Base-by-base conservation (phyloP, 768 basidiomycete genomes). In the Cystofilobasidium capitatum region DNA sequence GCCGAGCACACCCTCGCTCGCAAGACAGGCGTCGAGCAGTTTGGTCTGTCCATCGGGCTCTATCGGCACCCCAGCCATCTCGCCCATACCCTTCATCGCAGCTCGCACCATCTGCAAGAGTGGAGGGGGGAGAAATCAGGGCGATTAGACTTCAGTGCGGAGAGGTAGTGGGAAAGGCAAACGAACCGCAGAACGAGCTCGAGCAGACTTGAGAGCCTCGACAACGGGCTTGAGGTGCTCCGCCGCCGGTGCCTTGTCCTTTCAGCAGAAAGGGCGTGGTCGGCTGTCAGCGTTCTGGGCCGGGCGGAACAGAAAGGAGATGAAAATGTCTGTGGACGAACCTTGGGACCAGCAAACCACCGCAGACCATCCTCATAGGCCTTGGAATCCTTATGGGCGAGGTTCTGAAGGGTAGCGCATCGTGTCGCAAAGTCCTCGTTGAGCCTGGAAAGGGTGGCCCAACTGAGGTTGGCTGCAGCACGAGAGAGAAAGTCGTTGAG, bases 41-140 rank as follows among this genome's bases (percentile, higher is more conserved):
- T 79, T 76, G 0, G 91, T 93, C 77, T 99, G 96, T 75, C 88
- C 85, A 4, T 81, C 77, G 1, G 96, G 96, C 76, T 99, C 96
- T 69, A 99, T 93, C 22, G 89, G 87, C 7, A 93, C 91, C 22
- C 80, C 83, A 0, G 88, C 83, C 3, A 81, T 77, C 9, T 78
- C 77, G 29, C 94, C 91, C 91, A 98, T 93, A 67, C 82, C 78
- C 66, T 86, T 85, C 88, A 97, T 93, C 64, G 84, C 82, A 22
- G 73, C 76, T 24, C 94, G 88, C 51, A 92, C 88, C 58, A 79
- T 81, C 90, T 93, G 68, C 40, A 31, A 5, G 37, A 29, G 45
- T 22, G 29, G 7, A 10, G 4, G 9, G 6, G 31, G 33, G 17
- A 58, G 57, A 17, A 33, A n/a, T 7, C 22, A 13, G 5, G 29